Conservation (phyloP, 305 asterid species). For the Fraxinus angustifolia region DNA sequence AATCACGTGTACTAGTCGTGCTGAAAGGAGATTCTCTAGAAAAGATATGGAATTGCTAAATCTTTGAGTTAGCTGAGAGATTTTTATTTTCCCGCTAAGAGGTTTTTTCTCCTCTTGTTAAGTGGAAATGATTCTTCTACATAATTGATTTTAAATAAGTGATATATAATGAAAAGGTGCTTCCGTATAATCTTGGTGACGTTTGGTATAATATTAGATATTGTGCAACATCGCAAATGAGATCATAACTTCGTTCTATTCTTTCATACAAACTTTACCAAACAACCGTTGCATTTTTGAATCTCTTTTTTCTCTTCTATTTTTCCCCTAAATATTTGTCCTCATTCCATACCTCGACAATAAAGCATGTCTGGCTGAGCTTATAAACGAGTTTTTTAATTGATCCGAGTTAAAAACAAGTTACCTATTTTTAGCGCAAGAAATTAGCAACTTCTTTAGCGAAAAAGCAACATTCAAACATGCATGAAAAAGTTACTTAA, state of each 20-base stretch:
- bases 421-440: neutral
- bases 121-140: neutral
- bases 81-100: too few species aligned
- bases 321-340: neutral
- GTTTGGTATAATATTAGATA: too few species aligned
- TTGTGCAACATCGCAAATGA: too few species aligned
- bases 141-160: neutral
- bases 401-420: neutral
- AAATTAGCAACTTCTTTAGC: neutral
- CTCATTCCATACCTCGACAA: neutral
- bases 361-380: neutral
- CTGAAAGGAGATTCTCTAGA: neutral
- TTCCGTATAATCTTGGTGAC: neutral
- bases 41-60: neutral
- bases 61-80: neutral
- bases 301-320: neutral
- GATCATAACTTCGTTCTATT: neutral
- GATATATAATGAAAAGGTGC: neutral
- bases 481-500: neutral
- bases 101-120: neutral
- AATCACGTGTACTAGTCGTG: neutral
- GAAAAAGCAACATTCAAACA: neutral
- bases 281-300: neutral
- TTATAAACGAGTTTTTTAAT: neutral
- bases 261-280: neutral